Percentiles rank a stretch among this genome's conserved stretches.
phyloP scores from a whole-genome alignment of 805 yeast species.

The Priceomyces castillae region DNA sequence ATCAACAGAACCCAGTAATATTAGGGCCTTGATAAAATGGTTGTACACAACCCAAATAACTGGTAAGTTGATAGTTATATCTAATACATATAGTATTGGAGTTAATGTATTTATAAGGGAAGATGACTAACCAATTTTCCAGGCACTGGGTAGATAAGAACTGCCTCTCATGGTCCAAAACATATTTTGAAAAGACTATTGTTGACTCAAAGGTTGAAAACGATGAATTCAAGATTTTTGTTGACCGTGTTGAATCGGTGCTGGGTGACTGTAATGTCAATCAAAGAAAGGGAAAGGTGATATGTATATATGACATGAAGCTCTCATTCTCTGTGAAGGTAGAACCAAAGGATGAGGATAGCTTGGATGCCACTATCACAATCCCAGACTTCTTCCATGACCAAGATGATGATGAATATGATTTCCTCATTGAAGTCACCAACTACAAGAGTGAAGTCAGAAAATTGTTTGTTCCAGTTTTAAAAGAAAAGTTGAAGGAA shows the following conservation, averaged over 20 bases:
- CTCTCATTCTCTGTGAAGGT: constrained; percentile 48
- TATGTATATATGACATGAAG: constrained; percentile 68
- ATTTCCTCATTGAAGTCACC: constrained; percentile 43
- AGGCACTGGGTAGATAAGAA: constrained; percentile 74
- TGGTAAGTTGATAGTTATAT: no score
- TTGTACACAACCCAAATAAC: constrained; percentile 69
- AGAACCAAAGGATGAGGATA: constrained; percentile 29
- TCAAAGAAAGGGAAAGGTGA: constrained; percentile 78
- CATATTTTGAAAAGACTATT: constrained; percentile 45
- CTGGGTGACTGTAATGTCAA: constrained; percentile 80
- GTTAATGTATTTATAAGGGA: no score
- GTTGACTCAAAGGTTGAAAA: constrained; percentile 24
- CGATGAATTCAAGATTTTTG: constrained; percentile 21
- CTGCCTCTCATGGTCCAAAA: constrained; percentile 62
- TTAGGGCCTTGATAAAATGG: constrained; percentile 39
- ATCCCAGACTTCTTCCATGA: constrained; percentile 77
- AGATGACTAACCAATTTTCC: not conserved
- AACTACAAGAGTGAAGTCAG: constrained; percentile 43
- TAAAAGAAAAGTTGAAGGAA: constrained; percentile 45
- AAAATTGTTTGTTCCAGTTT: constrained; percentile 50
- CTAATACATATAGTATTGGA: not conserved
- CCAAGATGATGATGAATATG: constrained; percentile 64
- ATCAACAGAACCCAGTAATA: not conserved
- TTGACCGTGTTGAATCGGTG: constrained; percentile 42
- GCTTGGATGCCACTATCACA: constrained; percentile 41